phyloP scores from a whole-genome alignment of 805 yeast species.

The Candida piceae region DNA sequence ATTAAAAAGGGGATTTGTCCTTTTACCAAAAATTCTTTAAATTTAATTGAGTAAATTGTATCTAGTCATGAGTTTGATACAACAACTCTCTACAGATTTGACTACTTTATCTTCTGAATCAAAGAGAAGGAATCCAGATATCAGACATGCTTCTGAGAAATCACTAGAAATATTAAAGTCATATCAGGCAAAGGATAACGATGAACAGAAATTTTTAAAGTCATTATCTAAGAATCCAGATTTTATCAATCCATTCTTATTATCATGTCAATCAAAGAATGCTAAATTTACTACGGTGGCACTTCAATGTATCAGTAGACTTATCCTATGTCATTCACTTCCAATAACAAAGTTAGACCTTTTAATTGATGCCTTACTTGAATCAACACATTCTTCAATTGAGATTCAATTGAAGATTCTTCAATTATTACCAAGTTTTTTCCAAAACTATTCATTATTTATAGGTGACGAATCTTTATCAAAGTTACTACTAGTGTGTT shows the following conservation, averaged over 20 bases:
- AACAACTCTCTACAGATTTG: constrained; percentile 54
- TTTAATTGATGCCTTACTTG: constrained; percentile 62
- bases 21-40: too few relatives aligned
- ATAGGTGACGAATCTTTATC: constrained; percentile 54
- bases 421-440: constrained; percentile 74
- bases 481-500: constrained; percentile 61
- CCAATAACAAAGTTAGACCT: constrained; percentile 47
- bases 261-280: constrained; percentile 70
- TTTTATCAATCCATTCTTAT: constrained; percentile 62
- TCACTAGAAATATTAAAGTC: constrained; percentile 43
- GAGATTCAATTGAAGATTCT: constrained; percentile 84
- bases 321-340: constrained; percentile 51
- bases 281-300: constrained; percentile 69
- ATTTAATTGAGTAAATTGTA: background rate
- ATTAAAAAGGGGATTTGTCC: too few relatives aligned
- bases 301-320: constrained; percentile 61
- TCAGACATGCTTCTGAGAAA: constrained; percentile 51
- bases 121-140: constrained; percentile 64
- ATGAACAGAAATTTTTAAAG: constrained; percentile 12
- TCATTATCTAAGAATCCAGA: constrained; percentile 41
- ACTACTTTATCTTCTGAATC: constrained; percentile 60
- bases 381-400: constrained; percentile 67
- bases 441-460: constrained; percentile 54
- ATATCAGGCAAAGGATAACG: constrained; percentile 14
- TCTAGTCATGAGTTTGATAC: constrained; percentile 37